These are phyloP conservation scores for Xerocomus spinulosus DNA, from an alignment of 768 basidiomycete species.

Conservation along the genomic window DNA sequence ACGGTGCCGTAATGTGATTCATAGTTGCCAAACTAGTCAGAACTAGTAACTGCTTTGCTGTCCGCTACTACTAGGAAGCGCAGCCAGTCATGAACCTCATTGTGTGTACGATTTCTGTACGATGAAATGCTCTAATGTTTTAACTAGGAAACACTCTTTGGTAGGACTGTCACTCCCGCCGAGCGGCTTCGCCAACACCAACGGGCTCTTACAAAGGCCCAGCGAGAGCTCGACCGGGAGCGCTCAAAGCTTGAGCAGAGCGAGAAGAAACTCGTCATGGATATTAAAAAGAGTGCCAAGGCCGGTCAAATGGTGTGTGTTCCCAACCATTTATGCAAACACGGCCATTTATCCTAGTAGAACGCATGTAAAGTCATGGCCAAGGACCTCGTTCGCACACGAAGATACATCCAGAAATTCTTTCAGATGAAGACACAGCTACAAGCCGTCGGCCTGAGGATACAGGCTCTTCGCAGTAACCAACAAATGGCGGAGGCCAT, in stretches of 20 bases:
- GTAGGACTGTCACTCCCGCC: constrained; percentile 90
- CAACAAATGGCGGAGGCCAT: constrained; percentile 99
- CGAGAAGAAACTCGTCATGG: constrained; percentile 93
- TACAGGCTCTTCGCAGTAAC: constrained; percentile 94
- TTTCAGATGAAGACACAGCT: constrained; percentile 98
- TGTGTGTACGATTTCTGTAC: constrained; percentile 32
- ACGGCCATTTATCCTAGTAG: constrained; percentile 41
- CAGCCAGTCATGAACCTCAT: constrained; percentile 69
- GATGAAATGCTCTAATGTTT: constrained; percentile 11
- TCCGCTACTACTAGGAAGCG: not conserved
- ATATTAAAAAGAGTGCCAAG: constrained; percentile 97
- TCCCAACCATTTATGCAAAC: constrained; percentile 1
- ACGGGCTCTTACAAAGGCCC: constrained; percentile 91
- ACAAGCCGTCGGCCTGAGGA: constrained; percentile 90
- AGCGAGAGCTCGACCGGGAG: constrained; percentile 96
- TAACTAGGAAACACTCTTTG: constrained; percentile 90
- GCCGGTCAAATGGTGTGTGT: constrained; percentile 81
- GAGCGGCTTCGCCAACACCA: constrained; percentile 97
- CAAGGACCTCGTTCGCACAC: constrained; percentile 94
- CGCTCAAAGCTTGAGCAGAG: constrained; percentile 89
- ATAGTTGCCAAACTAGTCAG: not conserved
- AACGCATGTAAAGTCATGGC: constrained; percentile 99
- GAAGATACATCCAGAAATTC: constrained; percentile 96
- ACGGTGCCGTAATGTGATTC: not conserved
- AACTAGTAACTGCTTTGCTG: not conserved